Base-by-base conservation (phyloP, 192 early-diverging fungal species). In the Coemansia sp. region DNA sequence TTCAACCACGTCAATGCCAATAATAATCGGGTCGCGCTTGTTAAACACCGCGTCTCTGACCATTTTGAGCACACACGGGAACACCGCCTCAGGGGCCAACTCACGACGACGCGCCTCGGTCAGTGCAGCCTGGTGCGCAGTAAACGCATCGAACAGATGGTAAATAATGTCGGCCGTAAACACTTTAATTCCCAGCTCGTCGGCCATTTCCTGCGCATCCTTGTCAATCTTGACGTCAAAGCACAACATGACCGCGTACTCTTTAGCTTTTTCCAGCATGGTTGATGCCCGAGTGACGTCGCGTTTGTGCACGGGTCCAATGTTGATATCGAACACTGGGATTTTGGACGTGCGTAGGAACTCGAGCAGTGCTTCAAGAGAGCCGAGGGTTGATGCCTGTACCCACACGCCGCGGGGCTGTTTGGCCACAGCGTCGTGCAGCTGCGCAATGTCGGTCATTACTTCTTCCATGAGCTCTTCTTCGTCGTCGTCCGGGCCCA, bases 151-250 rank as follows among this genome's bases (percentile, higher is more conserved):
- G 71, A 97, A 98, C 88, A 99, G 84, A 68, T 97, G 95, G 81
- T 99, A 99, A 95, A 99, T 99, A 70, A 98, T 96, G 68, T 99
- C 94, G 26, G 97, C 97, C 61, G 85, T 87, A 82, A 97, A 99
- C 24, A 99, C 82, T 75, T 87, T 92, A 59, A 99, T 85, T 38
- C 95, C 95, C 42, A 92, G 48, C 52, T 96, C 90, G 15, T 97
- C 88, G 0, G 97, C 97, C 83, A 95, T 70, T 28, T 94, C 88
- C 74, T 88, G 84, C 0, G 95, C 96, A 9, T 99, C 97, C 65
- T 84, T 86, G 38, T 92, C 92, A 21, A 94, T 81, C 82, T 91
- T 94, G 75, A 94, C 92, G 77, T 93, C 91, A 72, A 93, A 92
- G 79, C 89, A 91, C n/a, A 93, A 79, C 84, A 93, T 85, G 20